Base-by-base conservation (phyloP, 306 rosid species). In the Cyamopsis tetragonoloba region DNA sequence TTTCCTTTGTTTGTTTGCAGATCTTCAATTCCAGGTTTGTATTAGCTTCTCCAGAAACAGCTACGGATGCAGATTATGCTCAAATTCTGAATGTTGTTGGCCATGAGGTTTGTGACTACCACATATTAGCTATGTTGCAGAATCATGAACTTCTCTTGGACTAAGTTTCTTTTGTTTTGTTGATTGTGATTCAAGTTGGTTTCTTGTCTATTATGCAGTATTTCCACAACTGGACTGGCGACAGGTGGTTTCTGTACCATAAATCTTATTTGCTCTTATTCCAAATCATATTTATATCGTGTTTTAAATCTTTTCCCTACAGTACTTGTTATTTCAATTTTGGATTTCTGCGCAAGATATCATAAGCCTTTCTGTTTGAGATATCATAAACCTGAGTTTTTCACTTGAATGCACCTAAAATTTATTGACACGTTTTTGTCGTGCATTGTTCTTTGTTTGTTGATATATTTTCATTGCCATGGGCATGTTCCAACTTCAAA, bases 191-290 rank as follows among this genome's bases (percentile, higher is more conserved):
- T 39, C 28, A 57, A 35, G 46, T 46, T 54, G 13, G 42, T 70
- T 43, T 74, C n/a, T 75, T 77, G 57, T 66, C 30, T 80, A 12
- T 65, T 30, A 18, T 85, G 96, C 99, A 93, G 99, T 93, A 93
- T 76, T 90, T 93, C 83, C 99, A 93, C 87, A 93, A 93, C 83
- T 93, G 97, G 97, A 93, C 99, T 51, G 99, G 99, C 77, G 90
- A 93, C 87, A 93, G 99, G 99, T 93, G 79, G 50, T 50, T 49
- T 67, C 24, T 57, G 4, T 51, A 28, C 47, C 3, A 18, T 47
- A 26, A 24, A 32, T 56, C 65, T 44, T 47, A 22, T 77, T 43
- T 44, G 26, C 31, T 39, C 47, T 57, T 74, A 44, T 55, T 70
- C 20, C 72, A 22, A 27, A 23, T 44, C 48, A 41, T n/a, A n/a